Conservation (phyloP, 495 filamentous ascomycete species). For the Trichoderma parareesei region DNA sequence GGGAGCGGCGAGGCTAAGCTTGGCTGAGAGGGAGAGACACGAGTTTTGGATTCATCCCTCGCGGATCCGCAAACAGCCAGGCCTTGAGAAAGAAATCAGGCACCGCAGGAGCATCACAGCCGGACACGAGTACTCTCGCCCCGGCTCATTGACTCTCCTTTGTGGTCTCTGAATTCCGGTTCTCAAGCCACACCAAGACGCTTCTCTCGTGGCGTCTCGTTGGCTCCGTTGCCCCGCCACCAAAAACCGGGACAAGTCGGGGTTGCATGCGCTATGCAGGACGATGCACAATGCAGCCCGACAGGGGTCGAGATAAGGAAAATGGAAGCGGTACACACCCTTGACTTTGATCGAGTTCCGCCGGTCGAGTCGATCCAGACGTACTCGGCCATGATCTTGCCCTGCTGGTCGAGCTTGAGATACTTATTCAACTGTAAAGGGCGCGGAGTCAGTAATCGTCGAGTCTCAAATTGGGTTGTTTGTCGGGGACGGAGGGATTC, state of each 20-base stretch:
- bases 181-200: not conserved
- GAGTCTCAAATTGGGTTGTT: not conserved
- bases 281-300: slow-evolving; percentile 1
- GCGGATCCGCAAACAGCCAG: too few species aligned
- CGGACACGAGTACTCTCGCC: too few species aligned
- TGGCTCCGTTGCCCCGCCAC: not conserved
- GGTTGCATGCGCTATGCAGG: not conserved
- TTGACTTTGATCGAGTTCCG: slow-evolving; percentile 80
- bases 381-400: slow-evolving; percentile 83
- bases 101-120: too few species aligned
- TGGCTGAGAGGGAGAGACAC: too few species aligned
- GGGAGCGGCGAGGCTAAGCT: too few species aligned
- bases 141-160: too few species aligned
- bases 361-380: slow-evolving; percentile 88
- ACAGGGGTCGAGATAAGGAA: slow-evolving; percentile 17
- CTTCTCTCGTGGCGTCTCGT: not conserved
- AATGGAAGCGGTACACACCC: slow-evolving; percentile 51
- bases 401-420: slow-evolving; percentile 82
- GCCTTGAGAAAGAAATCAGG: too few species aligned
- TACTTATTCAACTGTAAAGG: slow-evolving; percentile 75
- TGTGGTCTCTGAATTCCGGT: too few species aligned
- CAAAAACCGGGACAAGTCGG: slow-evolving; percentile 2
- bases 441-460: slow-evolving; percentile 16
- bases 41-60: too few species aligned
- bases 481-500: not conserved